Percentiles rank a stretch among this genome's conserved stretches.
These are phyloP conservation scores for Liquidambar formosana DNA, from an alignment of 164 flowering plant genomes.

Conservation along the genomic window DNA sequence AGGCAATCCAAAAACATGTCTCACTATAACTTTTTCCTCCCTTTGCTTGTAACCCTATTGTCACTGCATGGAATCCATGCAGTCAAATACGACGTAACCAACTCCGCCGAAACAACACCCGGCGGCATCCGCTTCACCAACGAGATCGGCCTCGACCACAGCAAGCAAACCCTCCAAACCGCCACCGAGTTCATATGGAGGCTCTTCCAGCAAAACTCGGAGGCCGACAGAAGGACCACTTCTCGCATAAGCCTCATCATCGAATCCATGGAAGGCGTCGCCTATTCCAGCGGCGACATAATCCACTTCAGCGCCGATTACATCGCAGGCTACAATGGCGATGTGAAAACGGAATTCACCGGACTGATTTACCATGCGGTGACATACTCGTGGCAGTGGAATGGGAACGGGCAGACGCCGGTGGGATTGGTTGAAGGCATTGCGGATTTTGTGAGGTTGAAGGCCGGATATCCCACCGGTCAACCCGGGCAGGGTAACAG, in stretches of 20 bases:
- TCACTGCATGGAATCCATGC: conserved; percentile 1
- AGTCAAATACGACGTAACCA: conserved; percentile 10
- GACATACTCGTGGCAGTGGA: conserved; percentile 41
- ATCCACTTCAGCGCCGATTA: conserved; percentile 27
- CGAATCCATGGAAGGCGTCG: conserved; percentile 23
- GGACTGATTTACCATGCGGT: conserved; percentile 35
- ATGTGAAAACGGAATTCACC: conserved; percentile 25
- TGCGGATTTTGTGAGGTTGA: conserved; percentile 33
- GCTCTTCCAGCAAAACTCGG: conserved; percentile 11
- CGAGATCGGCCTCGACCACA: conserved; percentile 18
- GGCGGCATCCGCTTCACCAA: conserved; percentile 14
- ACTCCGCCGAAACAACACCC: conserved; percentile 5
- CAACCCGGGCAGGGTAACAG: conserved; percentile 21
- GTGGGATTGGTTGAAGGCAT: conserved; percentile 36
- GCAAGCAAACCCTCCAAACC: conserved; percentile 2
- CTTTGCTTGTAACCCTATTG: neutral
- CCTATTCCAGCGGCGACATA: conserved; percentile 15
- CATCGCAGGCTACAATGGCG: conserved; percentile 17
- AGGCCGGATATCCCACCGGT: conserved; percentile 27
- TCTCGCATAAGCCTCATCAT: conserved; percentile 13
- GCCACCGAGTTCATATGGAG: conserved; percentile 24
- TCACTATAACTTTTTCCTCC: neutral
- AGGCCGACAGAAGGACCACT: conserved; percentile 16
- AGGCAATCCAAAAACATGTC: no score
- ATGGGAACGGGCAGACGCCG: conserved; percentile 24